phyloP scores from a whole-genome alignment of 495 filamentous ascomycete genomes.

The Hypoxylon lienhwacheense region DNA sequence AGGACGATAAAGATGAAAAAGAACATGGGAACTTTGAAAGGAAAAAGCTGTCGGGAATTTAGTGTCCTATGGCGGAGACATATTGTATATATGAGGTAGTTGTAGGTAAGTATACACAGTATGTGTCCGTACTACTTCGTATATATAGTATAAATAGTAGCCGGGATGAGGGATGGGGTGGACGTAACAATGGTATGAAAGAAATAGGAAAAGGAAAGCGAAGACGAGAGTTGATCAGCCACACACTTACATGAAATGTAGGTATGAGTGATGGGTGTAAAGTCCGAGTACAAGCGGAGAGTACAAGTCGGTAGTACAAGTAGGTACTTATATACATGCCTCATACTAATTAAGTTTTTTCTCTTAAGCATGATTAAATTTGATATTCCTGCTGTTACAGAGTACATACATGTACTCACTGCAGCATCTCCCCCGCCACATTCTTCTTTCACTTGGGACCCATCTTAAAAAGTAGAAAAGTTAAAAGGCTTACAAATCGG shows the following conservation, averaged over 20 bases:
- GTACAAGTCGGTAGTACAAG: not conserved
- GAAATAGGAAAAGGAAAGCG: slow-evolving; percentile 5
- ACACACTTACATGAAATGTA: no score
- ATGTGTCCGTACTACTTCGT: no score
- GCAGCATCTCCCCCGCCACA: slow-evolving; percentile 21
- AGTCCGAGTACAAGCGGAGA: slow-evolving; percentile 27
- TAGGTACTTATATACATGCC: no score
- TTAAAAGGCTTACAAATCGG: slow-evolving; percentile 38
- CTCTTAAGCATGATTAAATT: no score
- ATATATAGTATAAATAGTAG: not conserved
- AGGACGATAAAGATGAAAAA: no score
- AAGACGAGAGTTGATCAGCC: slow-evolving; percentile 21
- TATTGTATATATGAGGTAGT: not conserved
- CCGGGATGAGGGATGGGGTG: slow-evolving; percentile 14
- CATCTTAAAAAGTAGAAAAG: slow-evolving; percentile 1
- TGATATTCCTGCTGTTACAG: no score
- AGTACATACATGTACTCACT: not conserved
- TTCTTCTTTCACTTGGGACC: slow-evolving; percentile 19
- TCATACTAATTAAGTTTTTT: no score
- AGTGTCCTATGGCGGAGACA: slow-evolving; percentile 6
- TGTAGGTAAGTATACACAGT: no score
- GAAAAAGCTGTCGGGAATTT: slow-evolving; percentile 3
- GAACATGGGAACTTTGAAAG: no score
- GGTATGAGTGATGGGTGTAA: no score
- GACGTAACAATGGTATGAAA: no score